Conservation (phyloP, 2,329 filamentous ascomycete species). For the Colletotrichum musae region DNA sequence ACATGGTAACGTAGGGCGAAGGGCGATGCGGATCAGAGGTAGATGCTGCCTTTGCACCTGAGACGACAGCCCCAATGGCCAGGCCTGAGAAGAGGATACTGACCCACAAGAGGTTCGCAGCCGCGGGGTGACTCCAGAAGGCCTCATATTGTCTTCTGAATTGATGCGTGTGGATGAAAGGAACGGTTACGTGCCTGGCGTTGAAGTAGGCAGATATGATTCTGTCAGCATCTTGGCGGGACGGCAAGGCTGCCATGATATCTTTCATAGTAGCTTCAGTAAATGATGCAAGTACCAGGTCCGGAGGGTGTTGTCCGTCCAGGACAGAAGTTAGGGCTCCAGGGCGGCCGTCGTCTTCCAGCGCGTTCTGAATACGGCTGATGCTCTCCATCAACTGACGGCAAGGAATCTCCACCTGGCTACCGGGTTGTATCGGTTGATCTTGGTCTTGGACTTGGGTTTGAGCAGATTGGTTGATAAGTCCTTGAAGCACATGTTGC, state of each 20-base stretch:
- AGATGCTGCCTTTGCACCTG: slow-evolving; percentile 45
- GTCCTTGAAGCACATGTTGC: slow-evolving; percentile 56
- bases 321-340: background rate
- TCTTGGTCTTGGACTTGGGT: background rate
- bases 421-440: background rate
- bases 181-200: slow-evolving; percentile 53
- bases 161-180: slow-evolving; percentile 57
- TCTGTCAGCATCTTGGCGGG: slow-evolving; percentile 53
- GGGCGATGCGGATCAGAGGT: slow-evolving; percentile 38
- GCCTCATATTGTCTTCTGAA: slow-evolving; percentile 63
- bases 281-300: slow-evolving; percentile 50
- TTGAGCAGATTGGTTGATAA: slow-evolving; percentile 41
- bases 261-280: slow-evolving; percentile 48
- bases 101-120: slow-evolving; percentile 62
- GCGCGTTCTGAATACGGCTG: slow-evolving; percentile 54
- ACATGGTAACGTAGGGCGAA: slow-evolving; percentile 52
- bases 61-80: slow-evolving; percentile 55
- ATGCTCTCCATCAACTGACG: slow-evolving; percentile 11
- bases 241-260: slow-evolving; percentile 52
- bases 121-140: slow-evolving; percentile 59
- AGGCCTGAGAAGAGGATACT: slow-evolving; percentile 65
- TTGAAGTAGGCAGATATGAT: slow-evolving; percentile 56
- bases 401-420: background rate
- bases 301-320: slow-evolving; percentile 27
- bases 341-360: slow-evolving; percentile 43